phyloP scores from a whole-genome alignment of 2,329 filamentous ascomycete genomes.

The Beauveria brongniartii region DNA sequence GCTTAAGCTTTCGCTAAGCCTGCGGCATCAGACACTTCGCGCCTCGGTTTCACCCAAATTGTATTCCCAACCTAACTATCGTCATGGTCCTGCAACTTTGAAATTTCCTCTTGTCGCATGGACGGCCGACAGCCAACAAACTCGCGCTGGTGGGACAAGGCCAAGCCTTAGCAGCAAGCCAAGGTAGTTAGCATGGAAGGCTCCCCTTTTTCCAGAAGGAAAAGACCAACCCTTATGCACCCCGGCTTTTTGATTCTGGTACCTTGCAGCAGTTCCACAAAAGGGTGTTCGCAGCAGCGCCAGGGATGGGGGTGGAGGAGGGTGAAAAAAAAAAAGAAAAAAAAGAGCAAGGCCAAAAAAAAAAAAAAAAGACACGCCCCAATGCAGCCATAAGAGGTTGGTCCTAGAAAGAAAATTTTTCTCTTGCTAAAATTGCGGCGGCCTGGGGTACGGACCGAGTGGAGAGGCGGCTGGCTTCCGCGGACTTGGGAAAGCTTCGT shows the following conservation, averaged over 20 bases:
- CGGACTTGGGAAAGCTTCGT: slow-evolving; percentile 1
- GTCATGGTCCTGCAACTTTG: background rate
- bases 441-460: slow-evolving; percentile 3
- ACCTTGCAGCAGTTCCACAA: slow-evolving; percentile 10
- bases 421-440: slow-evolving; percentile 20
- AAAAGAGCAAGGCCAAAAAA: background rate
- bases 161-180: background rate
- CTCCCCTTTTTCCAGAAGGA: slow-evolving; percentile 11
- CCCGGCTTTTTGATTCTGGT: slow-evolving; percentile 9
- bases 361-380: background rate
- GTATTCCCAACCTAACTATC: background rate
- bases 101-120: background rate
- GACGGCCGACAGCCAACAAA: background rate
- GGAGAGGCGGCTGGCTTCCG: slow-evolving; percentile 7
- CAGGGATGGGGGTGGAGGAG: background rate
- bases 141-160: background rate
- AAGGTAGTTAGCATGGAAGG: background rate
- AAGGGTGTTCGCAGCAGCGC: slow-evolving; percentile 1
- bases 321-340: background rate
- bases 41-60: background rate
- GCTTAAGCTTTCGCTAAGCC: background rate
- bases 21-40: background rate
- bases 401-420: slow-evolving; percentile 8
- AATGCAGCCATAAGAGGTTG: background rate
- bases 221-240: slow-evolving; percentile 4